Evolutionary conservation across 805 yeast genomes (phyloP), one percentile per base, ranked within the genome.

Genomic region (Cyberlindnera sargentensis): DNA sequence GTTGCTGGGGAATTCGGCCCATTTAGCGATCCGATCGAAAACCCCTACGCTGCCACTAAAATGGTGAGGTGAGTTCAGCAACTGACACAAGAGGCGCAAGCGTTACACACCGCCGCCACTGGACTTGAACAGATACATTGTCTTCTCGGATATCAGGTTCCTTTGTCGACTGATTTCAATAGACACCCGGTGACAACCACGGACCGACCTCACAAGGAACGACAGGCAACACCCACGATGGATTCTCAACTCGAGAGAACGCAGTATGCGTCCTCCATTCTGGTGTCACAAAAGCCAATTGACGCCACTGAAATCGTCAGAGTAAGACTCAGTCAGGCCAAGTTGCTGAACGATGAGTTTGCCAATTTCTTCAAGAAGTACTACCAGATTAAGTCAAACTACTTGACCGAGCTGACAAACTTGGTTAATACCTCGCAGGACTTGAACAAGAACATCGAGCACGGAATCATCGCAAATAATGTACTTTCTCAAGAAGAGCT

Each of bases 271-370:
- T 61, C 60, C 32, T 63, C 70, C 23, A 65, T 72, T 28, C 52
- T 70, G 57, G 66, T 69, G 28, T 55, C 71, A 23, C 71, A 76
- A 51, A 57, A 71, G 33, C 86, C 88, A 10, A 65, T 67, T 27
- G 80, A 75, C 51, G 80, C 85, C 23, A 72, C 78, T 48, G 84
- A 77, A 53, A 68, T 76, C 30, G 67, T 83, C 28, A 66, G 78
- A 40, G 71, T 80, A 41, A 73, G 89, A 47, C 66, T 77, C 34
- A 64, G 71, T 31, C 76, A 74, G 51, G 77, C 80, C 37, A 73
- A 74, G 52, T 55, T 69, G 37, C 64, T 80, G 40, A 82, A 82
- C 54, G 75, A 73, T 45, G 80, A 76, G 40, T 69, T 85, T 48
- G 78, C 84, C 33, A 71, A 68, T 35, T 75, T 86, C 71, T 68